These are phyloP conservation scores for Pseudozyma flocculosa DNA, from an alignment of 1,284 basidiomycete species.

Conservation along the genomic window DNA sequence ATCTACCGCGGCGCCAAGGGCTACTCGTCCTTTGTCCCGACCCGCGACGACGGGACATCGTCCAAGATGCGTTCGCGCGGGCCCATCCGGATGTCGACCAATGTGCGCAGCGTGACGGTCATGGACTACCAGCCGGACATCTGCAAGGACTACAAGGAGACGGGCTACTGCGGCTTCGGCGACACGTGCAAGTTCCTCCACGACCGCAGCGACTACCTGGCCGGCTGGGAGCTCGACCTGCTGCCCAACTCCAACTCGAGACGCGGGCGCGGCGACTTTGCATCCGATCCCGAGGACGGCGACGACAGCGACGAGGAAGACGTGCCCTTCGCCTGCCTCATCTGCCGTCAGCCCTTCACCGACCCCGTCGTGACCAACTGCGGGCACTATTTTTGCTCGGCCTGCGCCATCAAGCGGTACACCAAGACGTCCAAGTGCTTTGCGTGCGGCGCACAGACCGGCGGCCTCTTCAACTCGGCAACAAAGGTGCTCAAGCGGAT, in stretches of 20 bases:
- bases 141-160: conserved; percentile 99
- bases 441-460: conserved; percentile 88
- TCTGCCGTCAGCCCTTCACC: conserved; percentile 90
- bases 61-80: conserved; percentile 76
- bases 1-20: conserved; percentile 80
- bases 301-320: conserved; percentile 69
- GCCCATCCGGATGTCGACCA: conserved; percentile 61
- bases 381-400: conserved; percentile 92
- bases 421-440: conserved; percentile 92
- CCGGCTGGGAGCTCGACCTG: conserved; percentile 84
- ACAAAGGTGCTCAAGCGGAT: conserved; percentile 78
- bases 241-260: conserved; percentile 43
- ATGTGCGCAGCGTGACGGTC: conserved; percentile 91
- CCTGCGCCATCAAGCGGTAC: conserved; percentile 87
- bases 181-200: conserved; percentile 81
- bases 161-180: conserved; percentile 97
- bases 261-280: conserved; percentile 24
- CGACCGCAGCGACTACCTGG: conserved; percentile 74
- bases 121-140: conserved; percentile 98
- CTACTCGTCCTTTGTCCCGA: conserved; percentile 74
- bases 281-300: conserved; percentile 57
- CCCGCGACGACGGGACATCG: conserved; percentile 69
- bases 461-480: conserved; percentile 89
- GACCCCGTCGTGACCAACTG: conserved; percentile 94
- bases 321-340: conserved; percentile 93